Percentiles rank a stretch among this genome's conserved stretches.
Conservation (phyloP, 805 yeast species). For the Maudiozyma barnettii region DNA sequence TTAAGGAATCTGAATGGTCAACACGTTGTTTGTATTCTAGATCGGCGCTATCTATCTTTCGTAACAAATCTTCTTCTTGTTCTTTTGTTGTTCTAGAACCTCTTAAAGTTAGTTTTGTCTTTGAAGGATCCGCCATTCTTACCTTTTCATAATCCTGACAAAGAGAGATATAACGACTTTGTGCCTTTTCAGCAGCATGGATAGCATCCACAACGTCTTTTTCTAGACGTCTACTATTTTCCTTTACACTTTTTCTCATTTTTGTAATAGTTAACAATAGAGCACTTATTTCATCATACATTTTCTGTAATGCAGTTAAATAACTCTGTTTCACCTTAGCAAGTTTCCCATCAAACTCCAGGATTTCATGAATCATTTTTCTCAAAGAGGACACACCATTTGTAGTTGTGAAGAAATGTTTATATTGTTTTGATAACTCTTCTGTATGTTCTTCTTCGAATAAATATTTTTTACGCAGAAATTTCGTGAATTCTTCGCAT, state of each 20-base stretch:
- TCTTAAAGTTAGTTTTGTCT: slow-evolving; percentile 72
- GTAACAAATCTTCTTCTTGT: slow-evolving; percentile 82
- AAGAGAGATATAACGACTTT: slow-evolving; percentile 60
- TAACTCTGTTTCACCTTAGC: slow-evolving; percentile 64
- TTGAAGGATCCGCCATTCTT: slow-evolving; percentile 71
- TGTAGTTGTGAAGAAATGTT: slow-evolving; percentile 30
- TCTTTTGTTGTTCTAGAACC: slow-evolving; percentile 65
- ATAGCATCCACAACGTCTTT: slow-evolving; percentile 80
- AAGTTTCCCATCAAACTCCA: slow-evolving; percentile 70
- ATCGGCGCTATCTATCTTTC: slow-evolving; percentile 78
- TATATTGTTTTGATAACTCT: slow-evolving; percentile 63
- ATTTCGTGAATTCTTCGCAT: slow-evolving; percentile 77
- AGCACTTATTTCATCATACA: slow-evolving; percentile 76
- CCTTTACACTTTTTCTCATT: slow-evolving; percentile 69
- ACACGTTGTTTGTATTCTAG: slow-evolving; percentile 77
- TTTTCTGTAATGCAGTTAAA: slow-evolving; percentile 68
- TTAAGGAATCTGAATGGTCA: slow-evolving; percentile 56
- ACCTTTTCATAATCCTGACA: slow-evolving; percentile 83
- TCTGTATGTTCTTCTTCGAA: slow-evolving; percentile 70
- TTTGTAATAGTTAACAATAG: slow-evolving; percentile 61
- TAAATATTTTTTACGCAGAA: slow-evolving; percentile 64
- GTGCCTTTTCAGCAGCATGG: slow-evolving; percentile 79
- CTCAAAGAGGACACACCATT: slow-evolving; percentile 41
- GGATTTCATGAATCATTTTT: slow-evolving; percentile 52
- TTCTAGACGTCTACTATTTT: slow-evolving; percentile 71